A percentile compares a stretch with the other conserved stretches of the same genome.
Evolutionary conservation across 1,284 basidiomycete genomes (phyloP).

Genomic region (Calocybe gambosa): DNA sequence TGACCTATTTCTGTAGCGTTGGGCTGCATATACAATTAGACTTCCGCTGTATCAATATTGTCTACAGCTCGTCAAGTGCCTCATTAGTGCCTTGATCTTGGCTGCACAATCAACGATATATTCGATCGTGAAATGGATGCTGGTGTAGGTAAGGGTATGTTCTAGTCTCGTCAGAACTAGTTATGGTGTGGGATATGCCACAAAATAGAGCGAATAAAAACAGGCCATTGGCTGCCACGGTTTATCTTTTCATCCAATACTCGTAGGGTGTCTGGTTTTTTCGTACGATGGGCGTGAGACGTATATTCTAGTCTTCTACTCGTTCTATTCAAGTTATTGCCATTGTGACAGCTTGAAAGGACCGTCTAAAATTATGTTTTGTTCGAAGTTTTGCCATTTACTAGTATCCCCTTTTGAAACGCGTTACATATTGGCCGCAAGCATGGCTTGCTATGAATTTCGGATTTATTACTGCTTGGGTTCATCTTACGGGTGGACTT

Average conservation of each 20-base stretch:
- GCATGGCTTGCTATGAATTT: conserved; percentile 62
- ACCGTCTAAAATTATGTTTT: not conserved
- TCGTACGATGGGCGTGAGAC: conserved; percentile 27
- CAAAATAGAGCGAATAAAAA: conserved; percentile 42
- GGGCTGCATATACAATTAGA: conserved; percentile 32
- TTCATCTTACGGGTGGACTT: conserved; percentile 33
- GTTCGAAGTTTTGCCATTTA: conserved; percentile 32
- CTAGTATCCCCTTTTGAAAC: conserved; percentile 48
- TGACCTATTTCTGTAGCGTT: conserved; percentile 28
- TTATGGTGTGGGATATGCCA: not conserved
- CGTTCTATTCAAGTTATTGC: conserved; percentile 41
- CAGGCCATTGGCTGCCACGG: conserved; percentile 36
- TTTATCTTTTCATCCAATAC: conserved; percentile 38
- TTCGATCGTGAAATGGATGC: conserved; percentile 46
- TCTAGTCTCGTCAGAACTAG: not conserved
- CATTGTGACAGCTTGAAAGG: conserved; percentile 28
- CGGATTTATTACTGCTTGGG: conserved; percentile 43
- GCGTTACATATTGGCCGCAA: conserved; percentile 74
- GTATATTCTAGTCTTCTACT: conserved; percentile 35
- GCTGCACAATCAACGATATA: conserved; percentile 50
- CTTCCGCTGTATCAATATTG: conserved; percentile 28
- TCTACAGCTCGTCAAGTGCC: conserved; percentile 24
- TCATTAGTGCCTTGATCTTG: conserved; percentile 35
- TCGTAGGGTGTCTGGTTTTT: conserved; percentile 36
- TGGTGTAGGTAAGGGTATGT: conserved; percentile 37